Conservation (phyloP, 1,139 yeast genomes). For the Candida smagusa region DNA sequence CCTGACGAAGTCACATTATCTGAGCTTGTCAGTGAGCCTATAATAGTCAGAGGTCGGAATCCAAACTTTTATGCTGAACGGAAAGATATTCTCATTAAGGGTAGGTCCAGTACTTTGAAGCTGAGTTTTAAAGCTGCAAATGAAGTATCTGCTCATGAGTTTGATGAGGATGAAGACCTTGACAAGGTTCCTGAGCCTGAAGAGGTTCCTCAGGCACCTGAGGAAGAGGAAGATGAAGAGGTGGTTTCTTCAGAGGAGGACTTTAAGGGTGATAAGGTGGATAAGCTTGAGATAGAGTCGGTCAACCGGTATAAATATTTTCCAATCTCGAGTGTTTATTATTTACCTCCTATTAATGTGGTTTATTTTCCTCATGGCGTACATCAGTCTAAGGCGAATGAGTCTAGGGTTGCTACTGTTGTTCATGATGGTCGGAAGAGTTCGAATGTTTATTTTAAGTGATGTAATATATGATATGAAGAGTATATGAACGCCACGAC, state of each 20-base stretch:
- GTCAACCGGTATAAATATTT: conserved; percentile 46
- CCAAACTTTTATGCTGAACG: conserved; percentile 61
- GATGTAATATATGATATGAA: background rate
- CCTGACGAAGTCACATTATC: conserved; percentile 29
- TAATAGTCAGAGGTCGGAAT: conserved; percentile 63
- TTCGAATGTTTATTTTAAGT: conserved; percentile 16
- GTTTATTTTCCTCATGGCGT: conserved; percentile 61
- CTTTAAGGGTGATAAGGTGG: conserved; percentile 8
- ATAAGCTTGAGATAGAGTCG: conserved; percentile 11
- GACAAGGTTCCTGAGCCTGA: conserved; percentile 3
- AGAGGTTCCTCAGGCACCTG: conserved; percentile 1
- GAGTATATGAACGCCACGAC: too few species aligned
- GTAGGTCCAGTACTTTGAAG: conserved; percentile 13
- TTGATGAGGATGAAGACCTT: conserved; percentile 10
- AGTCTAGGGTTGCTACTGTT: conserved; percentile 3
- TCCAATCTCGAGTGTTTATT: conserved; percentile 55
- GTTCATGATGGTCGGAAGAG: conserved; percentile 14
- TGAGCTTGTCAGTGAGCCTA: conserved; percentile 44
- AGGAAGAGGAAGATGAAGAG: conserved; percentile 10
- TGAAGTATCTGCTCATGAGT: conserved; percentile 5
- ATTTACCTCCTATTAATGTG: conserved; percentile 57
- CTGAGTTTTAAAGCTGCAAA: conserved; percentile 13
- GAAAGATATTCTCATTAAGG: conserved; percentile 42
- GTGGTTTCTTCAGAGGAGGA: conserved; percentile 8
- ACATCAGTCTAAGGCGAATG: conserved; percentile 33